phyloP scores from a whole-genome alignment of 2,329 filamentous ascomycete genomes.

The Ceratocystis papillata region DNA sequence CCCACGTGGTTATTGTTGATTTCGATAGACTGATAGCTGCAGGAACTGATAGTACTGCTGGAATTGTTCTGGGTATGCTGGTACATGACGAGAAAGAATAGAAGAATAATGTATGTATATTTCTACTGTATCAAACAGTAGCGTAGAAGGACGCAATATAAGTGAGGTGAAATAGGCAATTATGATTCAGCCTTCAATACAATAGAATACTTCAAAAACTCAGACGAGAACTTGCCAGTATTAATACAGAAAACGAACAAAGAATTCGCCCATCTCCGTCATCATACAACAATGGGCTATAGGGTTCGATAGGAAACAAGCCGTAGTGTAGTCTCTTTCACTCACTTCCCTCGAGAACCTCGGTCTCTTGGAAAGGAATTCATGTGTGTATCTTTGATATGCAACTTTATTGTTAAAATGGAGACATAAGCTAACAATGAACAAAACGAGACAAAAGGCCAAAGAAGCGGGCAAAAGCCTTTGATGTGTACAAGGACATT shows the following conservation, averaged over 20 bases:
- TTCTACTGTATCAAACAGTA: slow-evolving; percentile 14
- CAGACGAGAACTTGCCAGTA: background rate
- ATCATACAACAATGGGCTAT: background rate
- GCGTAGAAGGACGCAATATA: background rate
- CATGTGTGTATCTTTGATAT: too few relatives aligned
- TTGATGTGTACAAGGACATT: background rate
- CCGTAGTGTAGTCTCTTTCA: background rate
- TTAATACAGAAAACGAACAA: slow-evolving; percentile 1
- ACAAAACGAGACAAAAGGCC: background rate
- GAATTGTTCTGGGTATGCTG: background rate
- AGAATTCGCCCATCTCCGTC: background rate
- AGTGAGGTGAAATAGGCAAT: background rate
- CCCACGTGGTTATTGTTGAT: background rate
- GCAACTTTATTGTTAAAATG: too few relatives aligned
- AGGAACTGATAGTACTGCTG: background rate
- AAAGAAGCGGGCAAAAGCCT: background rate
- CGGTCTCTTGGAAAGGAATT: too few relatives aligned
- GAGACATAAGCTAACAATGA: too few relatives aligned
- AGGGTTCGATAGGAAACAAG: background rate
- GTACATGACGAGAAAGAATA: background rate
- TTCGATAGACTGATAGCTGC: background rate
- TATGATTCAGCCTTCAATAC: background rate
- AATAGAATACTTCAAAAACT: background rate
- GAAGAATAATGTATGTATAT: background rate
- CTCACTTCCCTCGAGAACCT: too few relatives aligned